Evolutionary conservation across 495 filamentous ascomycete genomes (phyloP).

Genomic region (Hypoxylon rickii): DNA sequence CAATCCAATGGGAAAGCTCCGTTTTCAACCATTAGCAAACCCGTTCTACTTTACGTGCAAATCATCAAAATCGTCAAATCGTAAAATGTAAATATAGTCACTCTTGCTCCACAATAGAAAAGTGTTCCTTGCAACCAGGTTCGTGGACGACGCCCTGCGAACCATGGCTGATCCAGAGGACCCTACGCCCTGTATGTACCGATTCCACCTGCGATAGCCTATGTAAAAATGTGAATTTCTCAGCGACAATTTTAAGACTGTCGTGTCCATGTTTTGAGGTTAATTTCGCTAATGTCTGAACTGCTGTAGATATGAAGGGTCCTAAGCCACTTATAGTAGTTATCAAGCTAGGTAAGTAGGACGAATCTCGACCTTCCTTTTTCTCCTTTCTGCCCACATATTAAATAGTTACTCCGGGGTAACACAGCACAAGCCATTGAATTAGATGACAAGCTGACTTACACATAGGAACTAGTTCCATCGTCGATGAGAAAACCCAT

Average conservation of each 20-base stretch:
- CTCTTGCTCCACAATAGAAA: constrained; percentile 10
- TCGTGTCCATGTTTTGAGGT: background rate
- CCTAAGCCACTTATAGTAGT: constrained; percentile 72
- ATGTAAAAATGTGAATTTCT: constrained; percentile 4
- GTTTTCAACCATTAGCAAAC: constrained; percentile 1
- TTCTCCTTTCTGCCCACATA: too few relatives aligned
- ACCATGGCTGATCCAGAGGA: constrained; percentile 31
- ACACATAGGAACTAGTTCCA: constrained; percentile 85
- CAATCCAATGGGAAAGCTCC: constrained; percentile 15
- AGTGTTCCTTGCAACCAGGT: background rate
- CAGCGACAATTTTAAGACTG: too few relatives aligned
- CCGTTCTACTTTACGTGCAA: background rate
- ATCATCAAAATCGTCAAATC: background rate
- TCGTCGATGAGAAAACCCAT: constrained; percentile 96
- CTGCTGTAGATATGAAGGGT: constrained; percentile 53
- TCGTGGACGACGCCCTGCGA: constrained; percentile 15
- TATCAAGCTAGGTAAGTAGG: constrained; percentile 84
- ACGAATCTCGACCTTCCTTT: background rate
- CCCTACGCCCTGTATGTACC: constrained; percentile 35
- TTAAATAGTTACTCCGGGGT: background rate
- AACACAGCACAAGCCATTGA: background rate
- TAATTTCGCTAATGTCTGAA: background rate
- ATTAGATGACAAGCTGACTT: constrained; percentile 13
- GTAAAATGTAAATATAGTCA: background rate
- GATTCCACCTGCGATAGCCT: background rate